Conservation (phyloP, 1,284 basidiomycete genomes). For the Vanrija humicola region DNA sequence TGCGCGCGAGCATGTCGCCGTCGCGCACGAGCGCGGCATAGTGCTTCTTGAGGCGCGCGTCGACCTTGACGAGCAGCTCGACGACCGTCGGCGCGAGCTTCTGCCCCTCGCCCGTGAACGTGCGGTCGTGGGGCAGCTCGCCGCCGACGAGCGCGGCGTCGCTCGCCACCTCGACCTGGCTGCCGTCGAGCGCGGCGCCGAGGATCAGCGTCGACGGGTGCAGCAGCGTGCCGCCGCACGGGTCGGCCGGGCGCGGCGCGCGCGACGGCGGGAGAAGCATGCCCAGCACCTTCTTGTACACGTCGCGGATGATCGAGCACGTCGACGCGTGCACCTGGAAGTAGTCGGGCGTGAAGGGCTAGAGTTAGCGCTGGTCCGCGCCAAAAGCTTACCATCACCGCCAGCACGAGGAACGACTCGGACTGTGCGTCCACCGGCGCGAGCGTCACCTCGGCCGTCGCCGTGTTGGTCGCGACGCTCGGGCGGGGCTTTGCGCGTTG, state of each 20-base stretch:
- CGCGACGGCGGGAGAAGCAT: constrained; percentile 24
- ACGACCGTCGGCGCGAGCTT: constrained; percentile 41
- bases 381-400: constrained; percentile 11
- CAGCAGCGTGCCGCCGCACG: constrained; percentile 19
- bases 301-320: constrained; percentile 51
- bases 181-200: neutral
- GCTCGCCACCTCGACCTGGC: constrained; percentile 12
- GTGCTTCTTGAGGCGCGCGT: constrained; percentile 51
- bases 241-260: constrained; percentile 3
- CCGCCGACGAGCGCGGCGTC: constrained; percentile 39
- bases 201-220: constrained; percentile 32
- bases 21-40: constrained; percentile 44
- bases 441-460: constrained; percentile 18
- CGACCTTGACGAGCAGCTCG: constrained; percentile 50
- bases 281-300: constrained; percentile 50
- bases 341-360: constrained; percentile 54
- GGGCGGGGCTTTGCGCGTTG: constrained; percentile 12
- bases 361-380: neutral
- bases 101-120: constrained; percentile 43
- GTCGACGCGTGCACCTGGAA: constrained; percentile 51
- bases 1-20: constrained; percentile 46
- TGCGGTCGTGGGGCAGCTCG: constrained; percentile 31
- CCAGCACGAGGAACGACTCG: constrained; percentile 18
- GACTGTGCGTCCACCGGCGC: constrained; percentile 15
- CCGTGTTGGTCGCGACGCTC: constrained; percentile 10